phyloP scores from a whole-genome alignment of 2,329 filamentous ascomycete genomes.

The Phaeophleospora eucalypticola region DNA sequence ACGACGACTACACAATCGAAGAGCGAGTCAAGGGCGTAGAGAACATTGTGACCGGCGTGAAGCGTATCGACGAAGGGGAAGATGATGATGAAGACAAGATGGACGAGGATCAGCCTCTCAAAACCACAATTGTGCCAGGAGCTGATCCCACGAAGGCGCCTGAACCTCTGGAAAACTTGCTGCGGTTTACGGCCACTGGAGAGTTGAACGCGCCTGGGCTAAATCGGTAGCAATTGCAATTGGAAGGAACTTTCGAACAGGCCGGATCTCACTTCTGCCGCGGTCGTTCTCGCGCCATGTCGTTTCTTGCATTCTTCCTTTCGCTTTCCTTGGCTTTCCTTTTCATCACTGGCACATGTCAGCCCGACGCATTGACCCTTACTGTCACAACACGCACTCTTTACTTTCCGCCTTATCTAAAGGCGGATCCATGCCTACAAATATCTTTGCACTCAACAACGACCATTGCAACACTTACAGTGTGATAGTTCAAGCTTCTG shows the following conservation, averaged over 20 bases:
- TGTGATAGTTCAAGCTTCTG: no score
- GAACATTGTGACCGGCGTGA: constrained; percentile 68
- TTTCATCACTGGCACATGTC: neutral
- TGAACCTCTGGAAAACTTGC: constrained; percentile 29
- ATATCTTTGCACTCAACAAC: no score
- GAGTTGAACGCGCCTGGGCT: neutral
- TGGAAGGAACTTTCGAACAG: no score
- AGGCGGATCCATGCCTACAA: no score
- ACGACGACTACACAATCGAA: constrained; percentile 66
- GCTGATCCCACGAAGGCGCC: constrained; percentile 14
- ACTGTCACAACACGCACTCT: no score
- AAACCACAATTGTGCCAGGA: constrained; percentile 6
- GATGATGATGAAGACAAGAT: constrained; percentile 48
- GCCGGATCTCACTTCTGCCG: no score
- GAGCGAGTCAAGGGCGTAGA: constrained; percentile 64
- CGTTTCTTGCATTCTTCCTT: neutral
- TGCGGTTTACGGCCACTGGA: constrained; percentile 19
- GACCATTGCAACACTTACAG: no score
- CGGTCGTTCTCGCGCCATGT: neutral
- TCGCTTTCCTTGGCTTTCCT: neutral
- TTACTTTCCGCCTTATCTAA: no score
- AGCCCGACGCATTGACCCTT: no score
- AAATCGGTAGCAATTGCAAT: neutral
- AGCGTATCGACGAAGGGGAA: constrained; percentile 50
- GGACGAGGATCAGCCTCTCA: constrained; percentile 38